Evolutionary conservation across 2,329 filamentous ascomycete species (phyloP).

Genomic region (Lecanicillium sp.): DNA sequence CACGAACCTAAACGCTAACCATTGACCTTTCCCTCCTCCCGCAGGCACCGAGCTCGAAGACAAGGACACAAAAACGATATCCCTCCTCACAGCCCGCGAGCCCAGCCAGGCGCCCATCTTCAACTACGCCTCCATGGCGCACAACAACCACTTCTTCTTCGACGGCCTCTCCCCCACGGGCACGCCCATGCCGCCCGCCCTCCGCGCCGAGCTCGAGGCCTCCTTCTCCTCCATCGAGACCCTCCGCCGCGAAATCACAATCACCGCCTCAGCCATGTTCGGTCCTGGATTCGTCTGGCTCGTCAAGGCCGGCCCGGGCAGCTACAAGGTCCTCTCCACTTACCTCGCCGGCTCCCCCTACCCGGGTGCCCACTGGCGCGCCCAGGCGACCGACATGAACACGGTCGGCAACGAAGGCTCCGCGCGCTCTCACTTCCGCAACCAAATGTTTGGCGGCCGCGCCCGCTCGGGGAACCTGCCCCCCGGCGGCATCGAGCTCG

Average conservation of each 20-base stretch:
- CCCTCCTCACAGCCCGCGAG: conserved; percentile 70
- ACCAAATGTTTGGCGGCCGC: conserved; percentile 23
- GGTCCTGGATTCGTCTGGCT: conserved; percentile 97
- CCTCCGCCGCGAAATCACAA: conserved; percentile 69
- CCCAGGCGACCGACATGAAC: conserved; percentile 63
- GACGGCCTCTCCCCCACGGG: conserved; percentile 37
- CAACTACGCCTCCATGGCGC: conserved; percentile 94
- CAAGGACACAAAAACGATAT: conserved; percentile 56
- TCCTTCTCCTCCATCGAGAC: conserved; percentile 80
- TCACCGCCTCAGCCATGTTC: conserved; percentile 85
- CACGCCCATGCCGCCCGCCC: conserved; percentile 44
- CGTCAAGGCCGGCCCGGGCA: conserved; percentile 48
- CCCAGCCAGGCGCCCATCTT: conserved; percentile 72
- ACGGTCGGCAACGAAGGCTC: conserved; percentile 38
- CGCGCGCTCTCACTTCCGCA: conserved; percentile 30
- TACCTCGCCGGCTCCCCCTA: conserved; percentile 91
- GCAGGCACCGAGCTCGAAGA: conserved; percentile 58
- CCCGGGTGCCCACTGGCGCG: conserved; percentile 74
- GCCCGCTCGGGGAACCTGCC: conserved; percentile 32
- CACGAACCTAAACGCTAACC: background rate
- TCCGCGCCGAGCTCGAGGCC: conserved; percentile 53
- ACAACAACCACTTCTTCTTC: conserved; percentile 88
- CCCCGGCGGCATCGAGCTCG: conserved; percentile 60
- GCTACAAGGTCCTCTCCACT: conserved; percentile 69
- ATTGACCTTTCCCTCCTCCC: conserved; percentile 1